Conservation (phyloP, 2,329 filamentous ascomycete genomes). For the Xylaria sp. region DNA sequence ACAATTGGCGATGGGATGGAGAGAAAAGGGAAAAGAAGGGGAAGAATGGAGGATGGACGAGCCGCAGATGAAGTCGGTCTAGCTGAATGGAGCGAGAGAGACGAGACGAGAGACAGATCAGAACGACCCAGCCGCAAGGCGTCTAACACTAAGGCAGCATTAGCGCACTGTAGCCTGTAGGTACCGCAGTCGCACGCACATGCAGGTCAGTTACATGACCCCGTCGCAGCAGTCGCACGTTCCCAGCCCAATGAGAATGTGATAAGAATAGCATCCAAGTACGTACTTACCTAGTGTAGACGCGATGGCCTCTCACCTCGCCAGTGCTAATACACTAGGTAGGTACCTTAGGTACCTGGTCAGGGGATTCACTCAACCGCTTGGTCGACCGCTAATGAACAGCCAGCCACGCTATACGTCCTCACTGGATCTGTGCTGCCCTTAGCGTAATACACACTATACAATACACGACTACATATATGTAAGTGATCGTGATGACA, state of each 20-base stretch:
- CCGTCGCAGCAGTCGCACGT: constrained; percentile 3
- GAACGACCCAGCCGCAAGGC: neutral
- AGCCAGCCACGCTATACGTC: neutral
- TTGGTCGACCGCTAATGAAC: neutral
- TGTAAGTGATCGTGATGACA: too few species aligned
- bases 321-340: too few species aligned
- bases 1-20: constrained; percentile 20
- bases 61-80: constrained; percentile 16
- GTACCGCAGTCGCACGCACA: neutral
- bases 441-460: too few species aligned
- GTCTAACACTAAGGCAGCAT: neutral
- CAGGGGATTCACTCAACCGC: neutral
- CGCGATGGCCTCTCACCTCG: neutral
- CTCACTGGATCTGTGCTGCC: neutral
- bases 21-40: neutral
- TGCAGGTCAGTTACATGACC: neutral
- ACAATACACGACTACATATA: too few species aligned
- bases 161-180: neutral
- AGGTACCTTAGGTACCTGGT: too few species aligned
- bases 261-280: constrained; percentile 23
- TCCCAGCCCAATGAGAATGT: constrained; percentile 8
- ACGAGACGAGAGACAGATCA: too few species aligned
- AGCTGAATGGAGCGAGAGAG: constrained; percentile 3
- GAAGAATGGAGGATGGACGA: constrained; percentile 7
- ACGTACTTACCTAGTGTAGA: neutral